Evolutionary conservation across 2,329 filamentous ascomycete species (phyloP), one percentile per base, ranked within the genome.

Genomic region (Xylariales sp.): DNA sequence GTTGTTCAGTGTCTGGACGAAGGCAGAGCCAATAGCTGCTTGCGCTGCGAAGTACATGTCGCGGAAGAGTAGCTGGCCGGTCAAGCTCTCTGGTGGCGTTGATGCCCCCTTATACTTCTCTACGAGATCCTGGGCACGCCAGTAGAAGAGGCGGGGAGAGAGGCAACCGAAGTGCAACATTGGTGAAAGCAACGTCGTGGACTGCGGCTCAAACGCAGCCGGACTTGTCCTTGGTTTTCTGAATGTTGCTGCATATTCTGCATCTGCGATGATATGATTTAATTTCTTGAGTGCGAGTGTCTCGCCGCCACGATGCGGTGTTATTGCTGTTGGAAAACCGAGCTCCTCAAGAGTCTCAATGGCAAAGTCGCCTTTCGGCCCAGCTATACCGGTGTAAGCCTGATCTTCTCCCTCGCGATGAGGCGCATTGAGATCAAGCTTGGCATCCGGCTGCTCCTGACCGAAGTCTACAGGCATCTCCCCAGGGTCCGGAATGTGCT

Each of bases 11-110:
- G 82, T 82, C 52, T 86, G 83, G 1, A 65, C 69, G 51, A 87
- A 89, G 0, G 66, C 53, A 22, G 74, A 68, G 0, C 85, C 85
- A 1, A 88, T 64, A 0, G 76, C 72, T 1, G 84, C 83, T 56
- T 90, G 84, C 0, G 85, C 84, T 11, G 76, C 84, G 51, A 90
- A 89, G 61, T 89, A 90, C 86, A 90, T 90, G 56, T 90, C 86
- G 12, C 86, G 73, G 59, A 90, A 90, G 9, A 88, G 67, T 1
- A 90, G 62, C 51, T 90, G 86, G 3, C 86, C 86, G 0, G 74
- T 80, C 12, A 90, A 60, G 46, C 78, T 85, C n/a, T 78, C 78
- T 0, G 86, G 86, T 1, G 82, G 79, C 19, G 69, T 65, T 6
- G 78, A 82, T 3, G 75, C 76, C 3, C 69, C 70, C 24, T 70